Evolutionary conservation across 768 basidiomycete species (phyloP).

Genomic region (Mycena chlorophos): DNA sequence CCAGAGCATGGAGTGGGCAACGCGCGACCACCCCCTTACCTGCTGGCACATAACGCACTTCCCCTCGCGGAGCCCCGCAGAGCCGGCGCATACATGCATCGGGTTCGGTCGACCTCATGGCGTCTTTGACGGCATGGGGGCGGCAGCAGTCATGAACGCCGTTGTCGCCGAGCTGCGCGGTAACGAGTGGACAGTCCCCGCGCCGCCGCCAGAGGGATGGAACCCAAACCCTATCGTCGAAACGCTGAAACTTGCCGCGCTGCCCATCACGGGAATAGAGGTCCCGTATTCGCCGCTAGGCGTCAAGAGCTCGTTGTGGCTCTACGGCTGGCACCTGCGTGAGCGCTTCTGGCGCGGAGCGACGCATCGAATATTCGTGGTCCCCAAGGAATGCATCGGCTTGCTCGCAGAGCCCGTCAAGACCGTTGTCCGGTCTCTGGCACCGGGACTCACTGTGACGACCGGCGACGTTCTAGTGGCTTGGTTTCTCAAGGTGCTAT

Average conservation of each 20-base stretch:
- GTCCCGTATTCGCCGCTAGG: constrained; percentile 31
- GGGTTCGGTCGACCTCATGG: constrained; percentile 45
- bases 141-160: constrained; percentile 37
- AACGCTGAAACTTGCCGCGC: constrained; percentile 23
- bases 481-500: constrained; percentile 44
- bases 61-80: constrained; percentile 31
- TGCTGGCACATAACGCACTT: constrained; percentile 48
- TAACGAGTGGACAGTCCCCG: constrained; percentile 37
- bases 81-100: constrained; percentile 37
- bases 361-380: constrained; percentile 33
- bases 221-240: constrained; percentile 36
- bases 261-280: neutral
- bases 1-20: constrained; percentile 37
- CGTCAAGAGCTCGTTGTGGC: constrained; percentile 30
- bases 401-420: constrained; percentile 34
- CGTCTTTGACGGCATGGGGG: constrained; percentile 43
- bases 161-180: constrained; percentile 42
- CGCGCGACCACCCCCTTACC: constrained; percentile 36
- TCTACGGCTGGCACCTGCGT: constrained; percentile 36
- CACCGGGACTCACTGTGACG: constrained; percentile 24
- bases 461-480: constrained; percentile 43
- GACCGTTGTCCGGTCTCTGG: constrained; percentile 24
- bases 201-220: constrained; percentile 32
- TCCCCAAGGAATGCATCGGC: constrained; percentile 33
- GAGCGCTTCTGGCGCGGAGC: constrained; percentile 41